Base-by-base conservation (phyloP, 176 grass and related monocot genomes). In the Leersia perrieri region DNA sequence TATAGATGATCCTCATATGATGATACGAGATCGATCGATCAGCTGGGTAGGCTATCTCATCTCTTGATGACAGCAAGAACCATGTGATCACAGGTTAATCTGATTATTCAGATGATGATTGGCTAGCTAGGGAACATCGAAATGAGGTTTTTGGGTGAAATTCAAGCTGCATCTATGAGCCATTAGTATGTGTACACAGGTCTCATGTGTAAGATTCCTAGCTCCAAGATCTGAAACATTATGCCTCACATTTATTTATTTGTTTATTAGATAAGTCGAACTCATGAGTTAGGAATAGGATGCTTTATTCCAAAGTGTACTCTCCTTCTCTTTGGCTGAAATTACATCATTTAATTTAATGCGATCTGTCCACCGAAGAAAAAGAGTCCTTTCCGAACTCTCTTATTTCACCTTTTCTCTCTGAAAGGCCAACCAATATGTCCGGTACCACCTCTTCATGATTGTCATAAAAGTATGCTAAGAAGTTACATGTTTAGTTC, bases 301-400 rank as follows among this genome's bases (percentile, higher is more conserved):
- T 66, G 62, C 76, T 53, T 67, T 79, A 68, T 68, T 79, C 76
- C 41, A 35, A 67, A 79, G 63, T 18, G 42, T 33, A 23, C n/a
- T 41, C 30, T 66, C 27, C 15, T 32, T 33, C 26, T 70, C 31
- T 79, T 53, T 23, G 20, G 32, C 62, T 79, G 74, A 67, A 79
- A 35, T 53, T 67, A 27, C 63, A 67, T 44, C 31, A 36, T n/a
- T 18, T 71, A 45, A 51, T 23, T 8, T 51, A 40, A 31, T 76
- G 33, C n/a, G 6, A 23, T 26, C 22, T 7, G 27, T 31, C 60
- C 33, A 61, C 22, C 23, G 18, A 16, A 39, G 41, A 15, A 49
- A 75, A 58, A 18, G 5, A 29, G 25, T 23, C 25, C 14, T 62
- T 30, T 44, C 36, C 44, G 16, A 66, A 53, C 41, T 34, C 62